Evolutionary conservation across 2,329 filamentous ascomycete genomes (phyloP).

Genomic region (Aspergillus thermomutatus): DNA sequence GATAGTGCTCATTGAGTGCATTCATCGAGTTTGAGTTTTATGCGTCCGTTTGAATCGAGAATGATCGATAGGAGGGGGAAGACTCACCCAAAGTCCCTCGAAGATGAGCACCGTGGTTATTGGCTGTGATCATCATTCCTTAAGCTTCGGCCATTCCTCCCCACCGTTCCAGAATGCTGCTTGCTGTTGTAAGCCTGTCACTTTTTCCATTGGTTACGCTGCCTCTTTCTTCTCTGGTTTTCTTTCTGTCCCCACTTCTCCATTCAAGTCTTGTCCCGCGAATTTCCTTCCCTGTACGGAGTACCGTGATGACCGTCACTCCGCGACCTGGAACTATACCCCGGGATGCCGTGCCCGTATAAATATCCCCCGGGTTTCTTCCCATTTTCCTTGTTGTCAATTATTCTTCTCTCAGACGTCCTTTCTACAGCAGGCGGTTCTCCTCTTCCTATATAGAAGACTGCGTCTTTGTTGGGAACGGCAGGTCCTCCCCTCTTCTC

Average conservation of each 20-base stretch:
- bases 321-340: background rate
- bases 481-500: background rate
- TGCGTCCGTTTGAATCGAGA: background rate
- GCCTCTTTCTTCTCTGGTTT: background rate
- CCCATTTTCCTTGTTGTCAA: background rate
- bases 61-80: background rate
- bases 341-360: background rate
- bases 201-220: background rate
- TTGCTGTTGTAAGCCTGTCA: background rate
- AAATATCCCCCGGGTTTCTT: background rate
- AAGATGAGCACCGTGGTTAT: background rate
- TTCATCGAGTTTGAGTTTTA: background rate
- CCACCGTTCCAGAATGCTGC: background rate
- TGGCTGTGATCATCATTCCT: background rate
- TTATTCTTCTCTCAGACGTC: background rate
- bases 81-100: background rate
- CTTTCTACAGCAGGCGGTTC: background rate
- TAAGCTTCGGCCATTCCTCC: background rate
- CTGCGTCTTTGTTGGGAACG: background rate
- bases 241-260: background rate
- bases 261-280: background rate
- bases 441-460: background rate
- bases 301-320: no score
- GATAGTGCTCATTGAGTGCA: background rate
- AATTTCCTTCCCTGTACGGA: background rate